Percentiles rank a stretch among this genome's conserved stretches.
Conservation (phyloP, 306 rosid genomes). For the Adenanthera pavonina region DNA sequence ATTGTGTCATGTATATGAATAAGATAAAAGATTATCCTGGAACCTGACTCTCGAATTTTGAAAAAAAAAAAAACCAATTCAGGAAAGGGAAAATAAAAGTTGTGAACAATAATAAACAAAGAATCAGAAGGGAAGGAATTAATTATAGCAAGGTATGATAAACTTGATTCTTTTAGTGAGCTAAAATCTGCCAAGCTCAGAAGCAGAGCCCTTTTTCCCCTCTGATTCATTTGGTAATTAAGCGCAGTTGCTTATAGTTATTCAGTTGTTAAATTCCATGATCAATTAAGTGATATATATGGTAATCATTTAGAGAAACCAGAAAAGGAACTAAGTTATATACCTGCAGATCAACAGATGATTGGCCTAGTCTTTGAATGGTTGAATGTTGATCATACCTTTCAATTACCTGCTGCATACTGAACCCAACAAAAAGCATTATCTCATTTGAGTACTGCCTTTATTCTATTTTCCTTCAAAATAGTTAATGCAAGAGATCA, state of each 20-base stretch:
- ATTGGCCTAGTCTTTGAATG: neutral
- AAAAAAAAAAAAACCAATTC: neutral
- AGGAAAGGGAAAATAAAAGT: neutral
- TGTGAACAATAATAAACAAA: neutral
- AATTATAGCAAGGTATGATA: neutral
- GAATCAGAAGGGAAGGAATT: neutral
- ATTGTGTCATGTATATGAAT: neutral
- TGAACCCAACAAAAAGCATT: neutral
- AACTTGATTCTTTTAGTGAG: neutral
- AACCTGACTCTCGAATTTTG: neutral
- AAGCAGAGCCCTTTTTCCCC: neutral
- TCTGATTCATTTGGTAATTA: neutral
- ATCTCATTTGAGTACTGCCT: neutral
- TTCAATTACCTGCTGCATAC: conserved; percentile 20
- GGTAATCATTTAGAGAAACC: neutral
- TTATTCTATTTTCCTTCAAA: neutral
- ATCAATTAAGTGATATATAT: neutral
- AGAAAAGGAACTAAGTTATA: neutral
- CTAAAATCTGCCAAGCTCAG: neutral
- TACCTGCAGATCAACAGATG: conserved; percentile 27
- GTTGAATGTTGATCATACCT: neutral
- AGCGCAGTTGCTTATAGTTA: neutral
- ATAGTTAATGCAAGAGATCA: neutral
- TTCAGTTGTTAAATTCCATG: neutral
- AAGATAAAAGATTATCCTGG: neutral